Evolutionary conservation across 257 asterid species (phyloP).

Genomic region (Forsythia suspensa): DNA sequence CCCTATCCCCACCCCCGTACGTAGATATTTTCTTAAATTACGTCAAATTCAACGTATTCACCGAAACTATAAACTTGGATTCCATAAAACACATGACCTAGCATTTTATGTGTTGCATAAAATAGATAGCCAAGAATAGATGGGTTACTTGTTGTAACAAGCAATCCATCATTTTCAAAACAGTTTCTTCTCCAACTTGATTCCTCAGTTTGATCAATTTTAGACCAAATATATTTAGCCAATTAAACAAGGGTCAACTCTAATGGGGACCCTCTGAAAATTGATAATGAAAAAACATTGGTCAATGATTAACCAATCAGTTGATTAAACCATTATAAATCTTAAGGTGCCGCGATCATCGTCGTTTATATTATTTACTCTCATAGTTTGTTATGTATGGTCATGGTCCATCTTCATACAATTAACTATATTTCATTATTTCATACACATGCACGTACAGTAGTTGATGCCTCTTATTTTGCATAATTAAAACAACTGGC

Average conservation of each 20-base stretch:
- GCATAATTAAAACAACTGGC: slow-evolving; percentile 20
- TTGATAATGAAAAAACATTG: slow-evolving; percentile 41
- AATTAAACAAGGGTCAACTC: slow-evolving; percentile 54
- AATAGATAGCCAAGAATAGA: background rate
- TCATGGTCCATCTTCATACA: slow-evolving; percentile 1
- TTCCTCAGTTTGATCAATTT: slow-evolving; percentile 16
- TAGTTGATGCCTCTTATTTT: slow-evolving; percentile 27
- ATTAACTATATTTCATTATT: slow-evolving; percentile 1
- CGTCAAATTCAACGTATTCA: too few relatives aligned
- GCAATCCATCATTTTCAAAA: slow-evolving; percentile 20
- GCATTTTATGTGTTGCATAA: slow-evolving; percentile 9
- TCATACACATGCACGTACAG: slow-evolving; percentile 41
- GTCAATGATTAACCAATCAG: slow-evolving; percentile 63
- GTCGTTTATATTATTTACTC: slow-evolving; percentile 20
- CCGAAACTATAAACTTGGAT: too few relatives aligned
- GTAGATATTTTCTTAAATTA: too few relatives aligned
- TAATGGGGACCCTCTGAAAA: slow-evolving; percentile 33
- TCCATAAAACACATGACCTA: background rate
- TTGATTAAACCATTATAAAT: slow-evolving; percentile 36
- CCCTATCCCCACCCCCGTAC: too few relatives aligned
- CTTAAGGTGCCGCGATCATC: slow-evolving; percentile 46
- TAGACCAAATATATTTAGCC: slow-evolving; percentile 21
- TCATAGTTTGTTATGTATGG: too few relatives aligned
- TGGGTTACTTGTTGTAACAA: background rate
- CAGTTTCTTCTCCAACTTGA: slow-evolving; percentile 12